Conservation (phyloP, 2,329 filamentous ascomycete species). For the Ophiocordyceps camponoti-floridani region DNA sequence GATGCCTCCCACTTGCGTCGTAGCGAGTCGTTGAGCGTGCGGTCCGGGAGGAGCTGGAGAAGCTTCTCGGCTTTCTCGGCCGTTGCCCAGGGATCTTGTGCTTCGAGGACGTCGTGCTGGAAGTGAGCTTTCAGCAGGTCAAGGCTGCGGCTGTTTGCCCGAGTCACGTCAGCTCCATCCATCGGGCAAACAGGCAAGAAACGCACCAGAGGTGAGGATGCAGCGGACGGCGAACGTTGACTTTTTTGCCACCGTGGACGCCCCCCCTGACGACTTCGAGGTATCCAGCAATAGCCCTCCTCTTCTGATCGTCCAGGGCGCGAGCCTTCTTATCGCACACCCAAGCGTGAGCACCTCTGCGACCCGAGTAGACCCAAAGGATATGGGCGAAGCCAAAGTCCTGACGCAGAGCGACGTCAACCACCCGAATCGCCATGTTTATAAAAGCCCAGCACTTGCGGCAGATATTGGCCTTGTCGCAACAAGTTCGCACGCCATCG, state of each 20-base stretch:
- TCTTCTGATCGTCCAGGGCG: slow-evolving; percentile 67
- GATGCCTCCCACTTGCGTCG: slow-evolving; percentile 82
- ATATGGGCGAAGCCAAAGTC: slow-evolving; percentile 97
- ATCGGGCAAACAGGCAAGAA: not conserved
- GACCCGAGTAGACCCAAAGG: slow-evolving; percentile 95
- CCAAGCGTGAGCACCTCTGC: slow-evolving; percentile 95
- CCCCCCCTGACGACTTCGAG: slow-evolving; percentile 81
- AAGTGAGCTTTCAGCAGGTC: slow-evolving; percentile 75
- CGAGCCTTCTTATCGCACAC: slow-evolving; percentile 83
- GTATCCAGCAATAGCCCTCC: slow-evolving; percentile 73
- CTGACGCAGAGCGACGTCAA: slow-evolving; percentile 72
- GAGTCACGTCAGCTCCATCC: not conserved
- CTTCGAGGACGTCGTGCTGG: slow-evolving; percentile 59
- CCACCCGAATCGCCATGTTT: slow-evolving; percentile 90
- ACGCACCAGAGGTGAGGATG: slow-evolving; percentile 71
- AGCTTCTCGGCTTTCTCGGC: slow-evolving; percentile 58
- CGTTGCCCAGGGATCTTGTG: slow-evolving; percentile 71
- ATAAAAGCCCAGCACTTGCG: slow-evolving; percentile 92
- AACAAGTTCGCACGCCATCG: slow-evolving; percentile 91
- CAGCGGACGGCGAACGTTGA: slow-evolving; percentile 67
- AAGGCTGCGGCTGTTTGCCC: slow-evolving; percentile 48
- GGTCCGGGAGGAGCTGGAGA: slow-evolving; percentile 71
- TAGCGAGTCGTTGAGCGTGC: slow-evolving; percentile 56
- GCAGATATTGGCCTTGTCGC: slow-evolving; percentile 84
- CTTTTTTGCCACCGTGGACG: slow-evolving; percentile 68